Base-by-base conservation (phyloP, 2,329 filamentous ascomycete genomes). In the Fusarium humuli region DNA sequence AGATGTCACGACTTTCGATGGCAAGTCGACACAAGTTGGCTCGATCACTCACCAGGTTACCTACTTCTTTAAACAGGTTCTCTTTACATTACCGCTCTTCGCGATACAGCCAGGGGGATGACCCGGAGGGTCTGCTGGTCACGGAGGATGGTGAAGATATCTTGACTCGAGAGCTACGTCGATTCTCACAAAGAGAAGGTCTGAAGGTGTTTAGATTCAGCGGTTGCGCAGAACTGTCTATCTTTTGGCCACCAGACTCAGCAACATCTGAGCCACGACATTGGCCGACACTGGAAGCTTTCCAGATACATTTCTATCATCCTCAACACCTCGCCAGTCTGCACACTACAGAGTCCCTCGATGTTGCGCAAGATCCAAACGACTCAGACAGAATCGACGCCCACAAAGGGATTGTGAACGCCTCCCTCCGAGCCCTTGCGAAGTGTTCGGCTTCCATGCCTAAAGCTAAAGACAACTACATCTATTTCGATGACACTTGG, bases 271-370 rank as follows among this genome's bases (percentile, higher is more conserved):
- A 50, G 3, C 13, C n/a, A 12, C 59, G 23, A 18, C 29, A 48
- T 3, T 65, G 61, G 62, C 62, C 53, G 9, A 65, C 22, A 5
- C 61, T 65, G 18, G 52, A 65, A 14, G 7, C 22, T 10, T 53
- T 65, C 7, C 6, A 18, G 3, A 3, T 65, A 10, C 6, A 20
- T 2, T 25, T 52, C 6, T 1, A 1, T 23, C 29, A 10, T 12
- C 22, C 10, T 12, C 22, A 44, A 40, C 4, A 3, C 12, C 7
- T 47, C 18, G 6, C 46, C 46, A 14, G 7, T 20, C 4, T 27
- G 0, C 9, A 13, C 1, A 13, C 27, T 6, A 41, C 32, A 4
- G 42, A 59, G n/a, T 23, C 25, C 6, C 27, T 32, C 7, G 10
- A 27, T 0, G 8, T 14, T 5, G 12, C 12, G 5, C n/a, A 22